A percentile compares a stretch with the other conserved stretches of the same genome.
These are phyloP conservation scores for Domatiomyces catenatus DNA, from an alignment of 2,329 filamentous ascomycete genomes.

Conservation along the genomic window DNA sequence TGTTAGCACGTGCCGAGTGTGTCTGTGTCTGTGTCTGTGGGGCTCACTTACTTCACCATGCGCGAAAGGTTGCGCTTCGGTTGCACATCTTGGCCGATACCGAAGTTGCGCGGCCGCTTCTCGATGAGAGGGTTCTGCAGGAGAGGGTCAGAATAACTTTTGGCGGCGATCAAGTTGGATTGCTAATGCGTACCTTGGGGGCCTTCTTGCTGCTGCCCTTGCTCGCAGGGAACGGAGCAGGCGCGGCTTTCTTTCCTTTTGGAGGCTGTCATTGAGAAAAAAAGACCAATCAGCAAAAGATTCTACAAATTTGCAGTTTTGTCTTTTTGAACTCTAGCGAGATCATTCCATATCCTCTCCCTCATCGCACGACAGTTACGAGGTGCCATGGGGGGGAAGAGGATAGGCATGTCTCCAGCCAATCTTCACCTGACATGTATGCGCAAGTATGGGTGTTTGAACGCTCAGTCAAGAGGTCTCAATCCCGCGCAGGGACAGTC, in stretches of 20 bases:
- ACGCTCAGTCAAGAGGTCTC: slow-evolving; percentile 12
- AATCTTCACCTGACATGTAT: slow-evolving; percentile 11
- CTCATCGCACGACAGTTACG: not conserved
- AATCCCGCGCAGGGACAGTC: slow-evolving; percentile 2
- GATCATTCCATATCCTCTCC: not conserved
- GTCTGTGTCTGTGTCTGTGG: too few species aligned
- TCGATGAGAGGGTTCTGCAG: slow-evolving; percentile 93
- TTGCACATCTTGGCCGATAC: slow-evolving; percentile 98
- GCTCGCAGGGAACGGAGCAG: slow-evolving; percentile 88
- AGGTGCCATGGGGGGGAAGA: not conserved
- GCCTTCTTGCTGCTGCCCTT: slow-evolving; percentile 84
- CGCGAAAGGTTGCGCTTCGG: slow-evolving; percentile 86
- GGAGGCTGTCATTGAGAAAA: slow-evolving; percentile 99
- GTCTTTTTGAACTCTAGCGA: slow-evolving; percentile 13
- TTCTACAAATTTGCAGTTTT: slow-evolving; percentile 63
- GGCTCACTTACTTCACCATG: slow-evolving; percentile 62
- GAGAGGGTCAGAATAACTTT: slow-evolving; percentile 6
- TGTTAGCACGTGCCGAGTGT: not conserved
- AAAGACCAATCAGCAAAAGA: slow-evolving; percentile 81
- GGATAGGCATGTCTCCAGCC: not conserved
- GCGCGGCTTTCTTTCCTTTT: slow-evolving; percentile 97
- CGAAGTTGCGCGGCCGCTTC: slow-evolving; percentile 94
- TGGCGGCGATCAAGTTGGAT: not conserved
- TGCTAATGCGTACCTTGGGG: slow-evolving; percentile 61
- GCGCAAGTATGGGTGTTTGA: slow-evolving; percentile 2